Base-by-base conservation (phyloP, 768 basidiomycete genomes). In the Boletus vermiculosoides region DNA sequence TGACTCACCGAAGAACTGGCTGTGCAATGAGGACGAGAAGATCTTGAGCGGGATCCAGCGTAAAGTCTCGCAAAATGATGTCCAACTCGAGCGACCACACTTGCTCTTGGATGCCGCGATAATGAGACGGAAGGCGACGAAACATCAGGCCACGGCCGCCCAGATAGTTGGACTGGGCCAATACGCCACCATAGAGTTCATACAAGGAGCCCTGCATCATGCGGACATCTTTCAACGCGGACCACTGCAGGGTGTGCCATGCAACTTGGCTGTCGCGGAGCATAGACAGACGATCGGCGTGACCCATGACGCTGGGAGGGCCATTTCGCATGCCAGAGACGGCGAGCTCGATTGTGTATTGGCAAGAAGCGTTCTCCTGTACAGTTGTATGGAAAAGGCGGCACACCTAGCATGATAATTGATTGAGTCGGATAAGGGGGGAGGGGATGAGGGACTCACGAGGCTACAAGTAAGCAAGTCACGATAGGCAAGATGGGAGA, bases 31-130 rank as follows among this genome's bases (percentile, higher is more conserved):
- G 59, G 9, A 87, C 76, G 10, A 88, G 74, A 33, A 90, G 75
- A 66, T 88, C 82, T 63, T 87, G 86, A 23, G 82, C 77, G 18
- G 85, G 83, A 65, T 89, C 87, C 74, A 90, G 79, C 8, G 75
- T 76, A 59, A 85, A 85, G 61, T 86, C 85, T n/a, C 80, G 77
- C 13, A 84, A 62, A 16, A 57, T 36, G 36, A 80, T 59, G 5
- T 71, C 72, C 53, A 74, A 34, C 22, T 71, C 65, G 18, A 81
- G 55, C 6, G 67, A 66, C 84, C 84, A 85, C 16, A 69, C 62
- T 37, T 71, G 71, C 47, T 77, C 74, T 50, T 77, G 62, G 56
- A 85, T 82, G n/a, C 66, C 71, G 23, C 82, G 78, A 47, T 73
- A 67, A 28, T 64, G 63, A 10, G 84, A 85, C 18, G 84, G 81